Conservation (phyloP, 2,329 filamentous ascomycete species). For the Neoarthrinium moseri region DNA sequence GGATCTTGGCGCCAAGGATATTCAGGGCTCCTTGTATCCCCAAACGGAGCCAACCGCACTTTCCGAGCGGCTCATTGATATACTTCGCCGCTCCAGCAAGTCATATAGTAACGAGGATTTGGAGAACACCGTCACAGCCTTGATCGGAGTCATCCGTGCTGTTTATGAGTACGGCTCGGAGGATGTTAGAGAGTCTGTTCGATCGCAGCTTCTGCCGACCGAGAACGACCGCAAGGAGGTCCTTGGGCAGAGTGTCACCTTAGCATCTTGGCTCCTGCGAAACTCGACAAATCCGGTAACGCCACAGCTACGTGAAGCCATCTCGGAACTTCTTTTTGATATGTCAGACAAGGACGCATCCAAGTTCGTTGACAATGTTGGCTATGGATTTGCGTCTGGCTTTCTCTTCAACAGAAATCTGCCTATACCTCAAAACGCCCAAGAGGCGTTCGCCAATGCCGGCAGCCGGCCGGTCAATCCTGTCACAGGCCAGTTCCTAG, state of each 20-base stretch:
- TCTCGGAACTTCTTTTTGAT: slow-evolving; percentile 81
- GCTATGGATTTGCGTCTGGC: slow-evolving; percentile 90
- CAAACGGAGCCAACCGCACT: slow-evolving; percentile 57
- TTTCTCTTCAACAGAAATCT: slow-evolving; percentile 86
- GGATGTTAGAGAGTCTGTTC: slow-evolving; percentile 61
- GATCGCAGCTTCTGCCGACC: slow-evolving; percentile 69
- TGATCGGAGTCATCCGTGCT: slow-evolving; percentile 71
- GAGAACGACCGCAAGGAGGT: slow-evolving; percentile 73
- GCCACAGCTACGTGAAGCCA: slow-evolving; percentile 69
- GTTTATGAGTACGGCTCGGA: slow-evolving; percentile 70
- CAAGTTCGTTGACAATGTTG: slow-evolving; percentile 85
- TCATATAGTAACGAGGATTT: slow-evolving; percentile 67
- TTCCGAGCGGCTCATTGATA: slow-evolving; percentile 63
- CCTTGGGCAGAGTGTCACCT: slow-evolving; percentile 70
- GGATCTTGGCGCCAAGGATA: slow-evolving; percentile 59
- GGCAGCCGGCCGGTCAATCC: slow-evolving; percentile 64
- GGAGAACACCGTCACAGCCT: slow-evolving; percentile 67
- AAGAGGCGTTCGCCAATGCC: slow-evolving; percentile 46
- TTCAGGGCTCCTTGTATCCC: slow-evolving; percentile 63
- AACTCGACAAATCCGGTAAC: slow-evolving; percentile 73
- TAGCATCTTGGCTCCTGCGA: slow-evolving; percentile 75
- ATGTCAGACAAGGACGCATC: slow-evolving; percentile 78
- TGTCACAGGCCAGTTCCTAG: slow-evolving; percentile 79
- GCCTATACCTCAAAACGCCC: slow-evolving; percentile 66
- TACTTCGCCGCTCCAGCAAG: slow-evolving; percentile 67